A percentile compares a stretch with the other conserved stretches of the same genome.
These are phyloP conservation scores for Paraphoma chrysanthemicola DNA, from an alignment of 2,329 filamentous ascomycete genomes.

Conservation along the genomic window DNA sequence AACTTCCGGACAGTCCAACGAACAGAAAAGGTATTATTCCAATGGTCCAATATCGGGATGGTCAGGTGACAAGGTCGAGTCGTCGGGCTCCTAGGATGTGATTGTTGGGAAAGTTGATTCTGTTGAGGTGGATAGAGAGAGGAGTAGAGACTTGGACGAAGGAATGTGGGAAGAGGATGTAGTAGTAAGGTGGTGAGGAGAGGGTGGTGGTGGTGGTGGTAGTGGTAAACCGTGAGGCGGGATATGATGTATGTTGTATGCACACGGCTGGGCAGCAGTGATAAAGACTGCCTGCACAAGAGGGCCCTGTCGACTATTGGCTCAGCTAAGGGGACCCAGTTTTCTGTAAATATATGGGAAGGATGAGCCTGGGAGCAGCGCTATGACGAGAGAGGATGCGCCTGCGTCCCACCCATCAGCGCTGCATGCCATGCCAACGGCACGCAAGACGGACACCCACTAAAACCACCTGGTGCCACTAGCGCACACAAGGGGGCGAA, in stretches of 20 bases:
- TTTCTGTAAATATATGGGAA: constrained; percentile 48
- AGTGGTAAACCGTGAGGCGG: constrained; percentile 37
- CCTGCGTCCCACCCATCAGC: constrained; percentile 38
- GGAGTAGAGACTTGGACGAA: constrained; percentile 23
- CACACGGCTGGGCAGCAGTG: constrained; percentile 44
- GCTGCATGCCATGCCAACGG: constrained; percentile 34
- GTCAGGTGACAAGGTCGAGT: constrained; percentile 29
- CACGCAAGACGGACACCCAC: constrained; percentile 29
- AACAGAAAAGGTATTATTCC: constrained; percentile 17
- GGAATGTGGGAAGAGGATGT: constrained; percentile 29
- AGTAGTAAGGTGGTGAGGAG: constrained; percentile 19
- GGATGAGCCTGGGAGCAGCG: constrained; percentile 40
- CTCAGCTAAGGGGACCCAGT: constrained; percentile 27
- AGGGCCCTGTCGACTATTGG: constrained; percentile 36
- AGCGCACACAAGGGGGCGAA: neutral
- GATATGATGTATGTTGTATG: constrained; percentile 48
- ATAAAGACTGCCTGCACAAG: constrained; percentile 31
- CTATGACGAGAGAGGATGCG: constrained; percentile 48
- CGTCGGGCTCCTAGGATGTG: constrained; percentile 8
- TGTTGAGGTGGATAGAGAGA: constrained; percentile 15
- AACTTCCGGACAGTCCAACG: neutral
- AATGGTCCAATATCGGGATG: constrained; percentile 18
- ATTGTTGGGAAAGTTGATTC: constrained; percentile 11
- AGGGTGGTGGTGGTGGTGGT: constrained; percentile 12
- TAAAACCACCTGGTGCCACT: constrained; percentile 33